Evolutionary conservation across 495 filamentous ascomycete species (phyloP).

Genomic region (Hypoxylon fragiforme): DNA sequence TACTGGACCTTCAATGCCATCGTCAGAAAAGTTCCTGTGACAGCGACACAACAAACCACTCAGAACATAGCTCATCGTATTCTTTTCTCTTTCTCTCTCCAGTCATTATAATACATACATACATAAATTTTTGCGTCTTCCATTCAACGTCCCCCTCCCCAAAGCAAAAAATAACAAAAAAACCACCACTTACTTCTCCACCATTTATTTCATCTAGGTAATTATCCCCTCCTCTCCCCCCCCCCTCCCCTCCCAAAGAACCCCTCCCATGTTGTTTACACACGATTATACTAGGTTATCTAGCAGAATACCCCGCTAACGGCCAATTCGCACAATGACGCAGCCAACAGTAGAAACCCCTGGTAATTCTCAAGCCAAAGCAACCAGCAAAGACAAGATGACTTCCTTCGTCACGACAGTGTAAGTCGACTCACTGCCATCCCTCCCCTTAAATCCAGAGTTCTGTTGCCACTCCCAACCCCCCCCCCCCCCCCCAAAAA

Average conservation of each 20-base stretch:
- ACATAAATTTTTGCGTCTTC: background rate
- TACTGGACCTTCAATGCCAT: background rate
- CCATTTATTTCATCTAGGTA: too few relatives aligned
- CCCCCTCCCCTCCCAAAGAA: too few relatives aligned
- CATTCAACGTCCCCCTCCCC: background rate
- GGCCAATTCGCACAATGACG: conserved; percentile 14
- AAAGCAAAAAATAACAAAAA: too few relatives aligned
- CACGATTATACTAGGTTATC: too few relatives aligned
- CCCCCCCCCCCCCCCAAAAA: too few relatives aligned
- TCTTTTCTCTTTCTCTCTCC: background rate
- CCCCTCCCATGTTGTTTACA: background rate
- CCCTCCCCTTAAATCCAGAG: conserved; percentile 1
- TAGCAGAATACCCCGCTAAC: conserved; percentile 25
- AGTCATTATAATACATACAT: background rate
- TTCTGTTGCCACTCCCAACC: background rate
- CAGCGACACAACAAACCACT: conserved; percentile 3
- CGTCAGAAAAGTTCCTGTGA: background rate
- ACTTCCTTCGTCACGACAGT: conserved; percentile 57
- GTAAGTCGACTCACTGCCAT: conserved; percentile 37
- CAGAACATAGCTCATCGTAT: background rate
- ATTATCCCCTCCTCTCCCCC: too few relatives aligned
- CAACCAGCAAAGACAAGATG: conserved; percentile 41
- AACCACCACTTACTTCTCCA: too few relatives aligned
- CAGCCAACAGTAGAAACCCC: conserved; percentile 17
- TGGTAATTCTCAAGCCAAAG: conserved; percentile 13